Base-by-base conservation (phyloP, 768 basidiomycete genomes). In the Mycena leptocephala region DNA sequence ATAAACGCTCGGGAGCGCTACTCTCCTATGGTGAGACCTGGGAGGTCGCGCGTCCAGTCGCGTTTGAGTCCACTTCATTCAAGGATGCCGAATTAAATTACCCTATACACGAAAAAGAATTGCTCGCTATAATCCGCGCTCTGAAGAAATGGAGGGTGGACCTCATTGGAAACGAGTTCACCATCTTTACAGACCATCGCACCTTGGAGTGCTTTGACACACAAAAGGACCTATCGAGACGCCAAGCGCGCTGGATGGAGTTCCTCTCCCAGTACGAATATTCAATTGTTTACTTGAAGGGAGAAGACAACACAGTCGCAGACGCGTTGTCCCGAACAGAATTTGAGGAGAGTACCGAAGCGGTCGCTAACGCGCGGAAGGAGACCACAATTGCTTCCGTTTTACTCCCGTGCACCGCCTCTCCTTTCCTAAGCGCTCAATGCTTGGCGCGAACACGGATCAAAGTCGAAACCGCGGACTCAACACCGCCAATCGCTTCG, bases 171-270 rank as follows among this genome's bases (percentile, higher is more conserved):
- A 63, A 68, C 26, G 30, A 30, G 3, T 70, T 79, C 83, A 2
- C 26, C 0, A 78, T 87, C 13, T 83, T 63, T 56, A 86, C 85
- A 0, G 85, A 86, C 73, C 87, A 87, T 64, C 73, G 80, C 1
- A 83, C 85, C 0, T 75, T 85, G 3, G 82, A 86, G 63, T 72
- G 80, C 24, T 83, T 87, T 41, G 10, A 74, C 2, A 72, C 73
- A 16, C n/a, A n/a, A n/a, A n/a, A n/a, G n/a, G n/a, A n/a, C n/a
- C n/a, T n/a, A n/a, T n/a, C n/a, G n/a, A n/a, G n/a, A n/a, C n/a
- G n/a, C n/a, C n/a, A n/a, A n/a, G n/a, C n/a, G n/a, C n/a, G n/a
- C n/a, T n/a, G n/a, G n/a, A n/a, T n/a, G n/a, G n/a, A n/a, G n/a
- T n/a, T n/a, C n/a, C n/a, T n/a, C n/a, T n/a, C n/a, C 18, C 63